phyloP scores from a whole-genome alignment of 345 rosid species.

The Linum tenue region DNA sequence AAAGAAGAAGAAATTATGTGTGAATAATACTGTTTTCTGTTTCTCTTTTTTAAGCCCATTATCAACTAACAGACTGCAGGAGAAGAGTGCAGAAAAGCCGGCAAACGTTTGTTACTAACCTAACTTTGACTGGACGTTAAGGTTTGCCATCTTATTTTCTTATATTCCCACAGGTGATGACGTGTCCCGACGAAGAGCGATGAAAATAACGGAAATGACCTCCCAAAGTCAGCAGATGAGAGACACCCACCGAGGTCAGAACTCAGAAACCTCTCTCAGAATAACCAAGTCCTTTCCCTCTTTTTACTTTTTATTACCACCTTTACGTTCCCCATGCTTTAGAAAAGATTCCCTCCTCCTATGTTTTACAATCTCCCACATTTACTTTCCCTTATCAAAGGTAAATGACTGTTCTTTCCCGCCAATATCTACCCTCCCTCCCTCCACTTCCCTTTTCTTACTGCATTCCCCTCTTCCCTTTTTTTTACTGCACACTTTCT shows the following conservation, averaged over 20 bases:
- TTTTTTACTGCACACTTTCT: constrained; percentile 7
- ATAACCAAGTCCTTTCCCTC: neutral
- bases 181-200: too few species aligned
- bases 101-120: too few species aligned
- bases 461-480: neutral
- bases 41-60: too few species aligned
- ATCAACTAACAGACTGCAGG: too few species aligned
- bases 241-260: neutral
- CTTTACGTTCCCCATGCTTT: constrained; percentile 21
- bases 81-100: too few species aligned
- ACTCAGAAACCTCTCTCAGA: constrained; percentile 6
- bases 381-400: constrained; percentile 9
- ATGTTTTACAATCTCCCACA: neutral
- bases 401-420: constrained; percentile 30
- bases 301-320: neutral
- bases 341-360: constrained; percentile 14
- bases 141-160: too few species aligned
- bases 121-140: too few species aligned
- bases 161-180: too few species aligned
- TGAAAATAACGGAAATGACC: constrained; percentile 3
- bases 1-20: too few species aligned
- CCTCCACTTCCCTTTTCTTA: constrained; percentile 12
- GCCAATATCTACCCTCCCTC: constrained; percentile 20
- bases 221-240: constrained; percentile 4
- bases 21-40: too few species aligned